Conservation (phyloP, 805 yeast species). For the Blastobotrys muscicola region DNA sequence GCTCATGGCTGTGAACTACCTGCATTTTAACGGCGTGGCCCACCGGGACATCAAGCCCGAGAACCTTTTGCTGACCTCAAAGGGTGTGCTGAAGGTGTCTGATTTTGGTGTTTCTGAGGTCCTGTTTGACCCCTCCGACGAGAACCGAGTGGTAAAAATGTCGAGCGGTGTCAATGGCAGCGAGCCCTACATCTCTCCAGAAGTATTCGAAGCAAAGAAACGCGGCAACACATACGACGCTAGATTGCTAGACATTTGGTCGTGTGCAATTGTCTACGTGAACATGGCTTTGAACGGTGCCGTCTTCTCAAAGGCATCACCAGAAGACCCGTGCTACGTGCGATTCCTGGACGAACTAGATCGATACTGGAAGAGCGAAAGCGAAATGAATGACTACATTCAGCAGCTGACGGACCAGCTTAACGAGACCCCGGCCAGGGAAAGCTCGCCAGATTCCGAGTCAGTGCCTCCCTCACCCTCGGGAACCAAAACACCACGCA, state of each 20-base stretch:
- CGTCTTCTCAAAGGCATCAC: slow-evolving; percentile 23
- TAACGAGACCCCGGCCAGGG: no score
- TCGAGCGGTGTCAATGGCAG: slow-evolving; percentile 79
- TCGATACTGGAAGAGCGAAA: slow-evolving; percentile 11
- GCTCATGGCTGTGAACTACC: slow-evolving; percentile 71
- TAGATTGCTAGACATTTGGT: slow-evolving; percentile 79
- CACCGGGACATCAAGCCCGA: slow-evolving; percentile 90
- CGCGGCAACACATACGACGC: slow-evolving; percentile 50
- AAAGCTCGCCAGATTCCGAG: neutral
- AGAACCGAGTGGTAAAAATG: slow-evolving; percentile 44
- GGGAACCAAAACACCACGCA: neutral
- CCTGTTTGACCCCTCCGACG: slow-evolving; percentile 35
- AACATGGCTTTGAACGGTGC: slow-evolving; percentile 48
- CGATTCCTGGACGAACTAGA: slow-evolving; percentile 10
- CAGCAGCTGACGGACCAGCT: no score
- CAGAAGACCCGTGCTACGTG: slow-evolving; percentile 18
- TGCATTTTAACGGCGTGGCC: slow-evolving; percentile 85
- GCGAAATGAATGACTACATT: slow-evolving; percentile 3
- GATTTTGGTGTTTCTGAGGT: slow-evolving; percentile 78
- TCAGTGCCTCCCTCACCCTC: neutral
- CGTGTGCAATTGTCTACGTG: slow-evolving; percentile 88
- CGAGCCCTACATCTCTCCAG: slow-evolving; percentile 87
- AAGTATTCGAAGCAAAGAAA: slow-evolving; percentile 45
- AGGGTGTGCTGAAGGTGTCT: slow-evolving; percentile 69
- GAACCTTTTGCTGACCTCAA: slow-evolving; percentile 61